Evolutionary conservation across 2,329 filamentous ascomycete genomes (phyloP), one percentile per base, ranked within the genome.

Genomic region (Penicillium sp.): DNA sequence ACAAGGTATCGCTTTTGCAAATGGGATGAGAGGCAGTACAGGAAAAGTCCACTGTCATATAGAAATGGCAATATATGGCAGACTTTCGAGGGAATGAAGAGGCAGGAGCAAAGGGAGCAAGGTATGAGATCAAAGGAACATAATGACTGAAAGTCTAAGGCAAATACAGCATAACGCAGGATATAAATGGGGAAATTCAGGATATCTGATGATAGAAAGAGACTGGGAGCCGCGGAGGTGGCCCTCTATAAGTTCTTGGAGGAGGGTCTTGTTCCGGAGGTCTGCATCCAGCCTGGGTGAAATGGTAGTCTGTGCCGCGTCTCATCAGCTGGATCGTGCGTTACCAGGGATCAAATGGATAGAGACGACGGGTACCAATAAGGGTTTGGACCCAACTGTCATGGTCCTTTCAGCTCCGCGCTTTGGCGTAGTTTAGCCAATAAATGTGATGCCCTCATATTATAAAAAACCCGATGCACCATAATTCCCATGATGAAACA

Each of bases 281-380:
- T 37, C 49, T 51, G 51, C 48, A 47, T 40, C 32, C 32, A 37
- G 45, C 31, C 42, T 39, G 18, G 31, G 29, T 22, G 42, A 45
- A 34, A 34, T 18, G 47, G 31, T 27, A 31, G 40, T 39, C 28
- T 42, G 42, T 44, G 45, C 51, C 42, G 42, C 39, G 46, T 36
- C 46, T 45, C 46, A 51, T 52, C 55, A 56, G 49, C 49, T 52
- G 49, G 48, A 48, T 40, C 47, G 48, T 57, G 53, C 51, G 44
- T 50, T 20, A 22, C 46, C 31, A 48, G 51, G 56, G 51, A 51
- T 54, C 44, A 40, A 52, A 44, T 50, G 42, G 46, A 50, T 39
- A 40, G 40, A 45, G 49, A 40, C 45, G 16, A 20, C n/a, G n/a
- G 35, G 27, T 22, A 23, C 40, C 28, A 36, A 31, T 23, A 29